Evolutionary conservation across 208 protist genomes (phyloP).

Genomic region (Acanthamoeba royreba): DNA sequence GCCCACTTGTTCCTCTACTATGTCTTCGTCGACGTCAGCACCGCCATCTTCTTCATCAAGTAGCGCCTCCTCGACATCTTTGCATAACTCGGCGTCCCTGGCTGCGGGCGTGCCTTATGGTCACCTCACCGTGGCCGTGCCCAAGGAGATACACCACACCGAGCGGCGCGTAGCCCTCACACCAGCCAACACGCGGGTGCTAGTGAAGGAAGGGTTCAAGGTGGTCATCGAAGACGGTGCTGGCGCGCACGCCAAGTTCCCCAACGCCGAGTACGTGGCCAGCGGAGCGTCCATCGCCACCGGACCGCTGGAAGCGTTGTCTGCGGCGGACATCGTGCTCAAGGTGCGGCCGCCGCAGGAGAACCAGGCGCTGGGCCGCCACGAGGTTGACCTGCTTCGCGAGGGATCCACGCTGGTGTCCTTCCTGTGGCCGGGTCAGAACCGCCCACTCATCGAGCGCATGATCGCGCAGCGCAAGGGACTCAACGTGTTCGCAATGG

Average conservation of each 20-base stretch:
- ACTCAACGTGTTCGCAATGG: constrained; percentile 79
- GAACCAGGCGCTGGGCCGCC: background rate
- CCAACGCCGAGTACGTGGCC: constrained; percentile 75
- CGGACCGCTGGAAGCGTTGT: constrained; percentile 49
- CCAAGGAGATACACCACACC: constrained; percentile 55
- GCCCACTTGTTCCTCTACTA: background rate
- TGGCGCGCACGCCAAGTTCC: constrained; percentile 75
- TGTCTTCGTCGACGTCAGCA: too few species aligned
- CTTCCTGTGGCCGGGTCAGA: constrained; percentile 78
- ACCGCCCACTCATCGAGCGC: constrained; percentile 57
- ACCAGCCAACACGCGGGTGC: constrained; percentile 63
- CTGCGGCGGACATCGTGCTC: constrained; percentile 75
- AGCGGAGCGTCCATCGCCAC: constrained; percentile 77
- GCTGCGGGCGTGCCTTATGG: background rate
- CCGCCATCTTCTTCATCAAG: background rate
- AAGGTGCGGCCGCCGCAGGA: constrained; percentile 78
- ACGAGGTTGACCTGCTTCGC: constrained; percentile 74
- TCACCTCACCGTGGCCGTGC: constrained; percentile 64
- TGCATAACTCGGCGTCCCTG: background rate
- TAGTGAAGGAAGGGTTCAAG: constrained; percentile 74
- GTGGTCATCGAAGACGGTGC: constrained; percentile 80
- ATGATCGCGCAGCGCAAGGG: constrained; percentile 52
- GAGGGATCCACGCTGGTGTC: constrained; percentile 72
- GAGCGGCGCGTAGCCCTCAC: constrained; percentile 78
- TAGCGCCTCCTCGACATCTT: background rate